Evolutionary conservation across 2,329 filamentous ascomycete genomes (phyloP).

Genomic region (Ustilaginoidea virens): DNA sequence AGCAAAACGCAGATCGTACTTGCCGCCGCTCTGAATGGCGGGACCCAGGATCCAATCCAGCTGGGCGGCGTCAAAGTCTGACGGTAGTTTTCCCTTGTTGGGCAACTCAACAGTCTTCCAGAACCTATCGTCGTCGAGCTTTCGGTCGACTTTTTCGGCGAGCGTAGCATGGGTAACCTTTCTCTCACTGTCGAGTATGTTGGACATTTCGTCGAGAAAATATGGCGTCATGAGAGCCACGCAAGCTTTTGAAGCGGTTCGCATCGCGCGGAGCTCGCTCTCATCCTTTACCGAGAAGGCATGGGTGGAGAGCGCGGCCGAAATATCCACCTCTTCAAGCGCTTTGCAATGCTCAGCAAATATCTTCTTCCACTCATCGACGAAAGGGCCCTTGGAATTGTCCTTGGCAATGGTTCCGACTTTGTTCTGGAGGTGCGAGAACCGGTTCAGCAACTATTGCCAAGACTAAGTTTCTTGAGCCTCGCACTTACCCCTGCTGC

Average conservation of each 20-base stretch:
- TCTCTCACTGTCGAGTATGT: constrained; percentile 89
- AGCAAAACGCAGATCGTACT: constrained; percentile 76
- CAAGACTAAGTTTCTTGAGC: too few species aligned
- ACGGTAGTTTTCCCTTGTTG: constrained; percentile 59
- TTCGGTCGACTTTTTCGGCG: constrained; percentile 74
- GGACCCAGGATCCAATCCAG: constrained; percentile 91
- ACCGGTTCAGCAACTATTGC: too few species aligned
- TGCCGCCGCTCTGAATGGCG: constrained; percentile 86
- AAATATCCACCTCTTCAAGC: constrained; percentile 76
- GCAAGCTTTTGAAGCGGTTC: constrained; percentile 85
- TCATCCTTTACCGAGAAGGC: constrained; percentile 92
- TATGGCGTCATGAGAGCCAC: constrained; percentile 91
- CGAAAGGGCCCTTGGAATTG: constrained; percentile 70
- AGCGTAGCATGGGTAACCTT: constrained; percentile 84
- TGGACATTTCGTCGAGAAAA: constrained; percentile 97
- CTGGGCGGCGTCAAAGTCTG: constrained; percentile 74
- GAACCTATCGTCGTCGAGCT: constrained; percentile 87
- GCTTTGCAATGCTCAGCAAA: constrained; percentile 70
- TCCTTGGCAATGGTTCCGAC: constrained; percentile 79
- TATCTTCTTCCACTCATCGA: constrained; percentile 87
- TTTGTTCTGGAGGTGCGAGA: constrained; percentile 57
- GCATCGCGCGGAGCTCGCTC: constrained; percentile 81
- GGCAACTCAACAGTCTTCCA: constrained; percentile 67
- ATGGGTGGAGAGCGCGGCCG: constrained; percentile 62
- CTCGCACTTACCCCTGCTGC: constrained; percentile 63